Evolutionary conservation across 1,284 basidiomycete species (phyloP), one percentile per base, ranked within the genome.

Genomic region (Malassezia pachydermatis): DNA sequence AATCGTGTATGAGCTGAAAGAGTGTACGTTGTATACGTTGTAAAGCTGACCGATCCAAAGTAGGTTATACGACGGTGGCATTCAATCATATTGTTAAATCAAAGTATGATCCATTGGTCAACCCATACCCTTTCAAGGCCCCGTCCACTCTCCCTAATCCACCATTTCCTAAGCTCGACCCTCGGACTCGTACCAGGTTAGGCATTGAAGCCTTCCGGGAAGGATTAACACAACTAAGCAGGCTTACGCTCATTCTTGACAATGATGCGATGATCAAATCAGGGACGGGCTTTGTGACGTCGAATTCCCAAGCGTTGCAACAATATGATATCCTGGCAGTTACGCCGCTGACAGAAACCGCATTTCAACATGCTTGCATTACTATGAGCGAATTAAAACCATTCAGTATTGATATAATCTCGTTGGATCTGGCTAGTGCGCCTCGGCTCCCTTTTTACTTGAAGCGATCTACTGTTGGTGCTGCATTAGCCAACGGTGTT

Each of bases 401-500:
- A 0, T 75, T 84, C 35, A 85, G 85, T 5, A 79, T 85, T 0
- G 86, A 88, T 63, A 80, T 90, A 46, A 85, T 90, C 49, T 77
- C 82, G 0, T 75, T 89, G 20, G 86, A 87, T 13, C 77, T 88
- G n/a, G 82, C 65, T 7, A 55, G 83, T 0, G 75, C 81, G 0
- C 82, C 85, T 0, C 80, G 85, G 2, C 77, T 87, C 0, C 82
- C 85, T 0, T 88, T 84, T 69, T 78, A 83, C 59, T 76, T 89
- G 57, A 86, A 85, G 63, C 83, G 86, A 56, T 86, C 84, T 0
- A 77, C 86, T 36, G 78, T 89, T 29, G 79, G 84, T 36, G 82
- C 84, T 0, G 85, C 87, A 0, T 76, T 87, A 11, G 82, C 83
- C 59, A 85, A 86, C 56, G 88, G 88, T 5, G 82, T 81, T 0